A percentile compares a stretch with the other conserved stretches of the same genome.
Evolutionary conservation across 352 stramenopile species (phyloP).

Genomic region (Globisporangium sylvaticum): DNA sequence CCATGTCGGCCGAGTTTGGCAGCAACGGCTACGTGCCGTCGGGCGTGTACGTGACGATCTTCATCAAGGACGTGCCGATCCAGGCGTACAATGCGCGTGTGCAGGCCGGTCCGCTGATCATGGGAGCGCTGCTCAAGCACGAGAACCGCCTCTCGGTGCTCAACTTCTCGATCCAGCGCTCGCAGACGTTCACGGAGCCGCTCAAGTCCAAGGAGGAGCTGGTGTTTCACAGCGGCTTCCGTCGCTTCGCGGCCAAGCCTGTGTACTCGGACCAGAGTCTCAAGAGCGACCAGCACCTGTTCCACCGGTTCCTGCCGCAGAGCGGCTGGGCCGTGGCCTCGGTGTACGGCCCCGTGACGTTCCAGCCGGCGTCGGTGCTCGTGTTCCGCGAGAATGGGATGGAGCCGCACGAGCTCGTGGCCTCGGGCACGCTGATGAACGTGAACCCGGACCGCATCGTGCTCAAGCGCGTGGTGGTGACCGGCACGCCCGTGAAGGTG

Average conservation of each 20-base stretch:
- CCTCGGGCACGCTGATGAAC: constrained; percentile 92
- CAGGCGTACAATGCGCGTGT: constrained; percentile 51
- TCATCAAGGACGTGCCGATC: constrained; percentile 69
- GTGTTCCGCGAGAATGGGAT: constrained; percentile 83
- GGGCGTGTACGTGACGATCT: constrained; percentile 91
- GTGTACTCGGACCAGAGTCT: constrained; percentile 98
- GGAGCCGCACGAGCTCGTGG: constrained; percentile 78
- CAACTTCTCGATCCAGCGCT: constrained; percentile 94
- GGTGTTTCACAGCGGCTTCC: constrained; percentile 96
- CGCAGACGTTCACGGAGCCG: constrained; percentile 71
- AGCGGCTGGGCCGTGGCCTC: constrained; percentile 88
- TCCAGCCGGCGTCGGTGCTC: constrained; percentile 94
- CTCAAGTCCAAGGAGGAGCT: constrained; percentile 97
- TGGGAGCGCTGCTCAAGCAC: constrained; percentile 91
- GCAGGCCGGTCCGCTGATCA: constrained; percentile 56
- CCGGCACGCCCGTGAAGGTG: constrained; percentile 97
- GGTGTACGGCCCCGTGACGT: constrained; percentile 93
- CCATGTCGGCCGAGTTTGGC: constrained; percentile 50
- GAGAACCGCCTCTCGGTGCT: constrained; percentile 98
- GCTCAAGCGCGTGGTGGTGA: constrained; percentile 97
- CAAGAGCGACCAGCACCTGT: constrained; percentile 99
- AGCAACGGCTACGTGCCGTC: constrained; percentile 88
- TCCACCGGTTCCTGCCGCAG: constrained; percentile 95
- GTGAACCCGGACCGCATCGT: constrained; percentile 97
- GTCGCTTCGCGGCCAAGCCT: constrained; percentile 89